Evolutionary conservation across 2,329 filamentous ascomycete genomes (phyloP), one percentile per base, ranked within the genome.

Genomic region (Colletotrichum eremochloae): DNA sequence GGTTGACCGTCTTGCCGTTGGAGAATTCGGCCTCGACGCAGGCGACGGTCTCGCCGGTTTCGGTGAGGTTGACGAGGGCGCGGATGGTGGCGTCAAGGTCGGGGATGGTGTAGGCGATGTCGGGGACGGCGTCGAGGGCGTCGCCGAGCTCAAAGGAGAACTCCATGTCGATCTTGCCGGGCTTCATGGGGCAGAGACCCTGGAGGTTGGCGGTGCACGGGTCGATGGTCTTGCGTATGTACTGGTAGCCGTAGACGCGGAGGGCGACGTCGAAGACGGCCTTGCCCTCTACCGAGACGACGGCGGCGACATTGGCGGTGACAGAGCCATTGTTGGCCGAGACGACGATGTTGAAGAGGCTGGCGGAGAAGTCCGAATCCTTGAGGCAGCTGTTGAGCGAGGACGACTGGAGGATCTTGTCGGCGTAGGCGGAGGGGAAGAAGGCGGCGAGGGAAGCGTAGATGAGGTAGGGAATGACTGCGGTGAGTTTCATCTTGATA

Each of bases 1-100:
- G 90, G 80, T 98, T 91, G 68, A 98, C 96, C 0, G 95, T 97
- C 83, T 97, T 94, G 73, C 94, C 94, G 82, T 98, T 98, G 76
- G 94, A 97, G 67, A 98, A 87, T 73, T 91, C 87, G 62, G 95
- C 95, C 84, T 97, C 93, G 65, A 98, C 91, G 81, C 96, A 98
- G 68, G 95, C 94, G 67, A 97, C 89, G 77, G 88, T 91, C 63
- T 88, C 83, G 64, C 88, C 86, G 7, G 84, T 85, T 53, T 88
- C 84, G 8, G 89, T 92, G 75, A 89, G 86, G 80, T 94, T 96
- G 86, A 98, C 94, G 78, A 91, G 91, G 78, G 98, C 91, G 78
- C 89, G 91, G 63, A 97, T 93, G 68, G 90, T 92, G 74, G 94
- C 95, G 82, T 98, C 96, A 68, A 98, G 87, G 86, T 98, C 96